phyloP scores from a whole-genome alignment of 345 rosid genomes.

The Leavenworthia alabamica region DNA sequence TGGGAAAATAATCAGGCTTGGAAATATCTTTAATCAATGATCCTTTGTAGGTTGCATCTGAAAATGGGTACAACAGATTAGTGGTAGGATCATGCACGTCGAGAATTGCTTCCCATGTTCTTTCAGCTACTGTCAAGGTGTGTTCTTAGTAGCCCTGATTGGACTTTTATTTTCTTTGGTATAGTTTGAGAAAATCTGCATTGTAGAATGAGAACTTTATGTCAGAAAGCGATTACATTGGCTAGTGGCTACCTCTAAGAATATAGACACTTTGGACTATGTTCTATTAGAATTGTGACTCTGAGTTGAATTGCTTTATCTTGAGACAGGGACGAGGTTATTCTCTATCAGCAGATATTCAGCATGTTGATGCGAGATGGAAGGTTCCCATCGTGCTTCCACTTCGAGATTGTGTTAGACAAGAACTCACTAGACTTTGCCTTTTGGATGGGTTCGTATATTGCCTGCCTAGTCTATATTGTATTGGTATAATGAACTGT shows the following conservation, averaged over 20 bases:
- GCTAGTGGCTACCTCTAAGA: neutral
- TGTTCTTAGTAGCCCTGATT: neutral
- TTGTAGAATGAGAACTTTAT: neutral
- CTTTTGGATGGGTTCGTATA: slow-evolving; percentile 60
- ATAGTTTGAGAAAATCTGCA: neutral
- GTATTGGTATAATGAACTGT: neutral
- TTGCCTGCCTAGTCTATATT: neutral
- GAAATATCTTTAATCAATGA: neutral
- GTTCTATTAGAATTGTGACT: neutral
- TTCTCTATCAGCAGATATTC: slow-evolving; percentile 93
- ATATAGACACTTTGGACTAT: neutral
- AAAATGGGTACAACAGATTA: slow-evolving; percentile 68
- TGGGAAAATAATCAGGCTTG: neutral
- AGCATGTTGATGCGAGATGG: slow-evolving; percentile 86
- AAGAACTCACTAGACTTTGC: slow-evolving; percentile 64
- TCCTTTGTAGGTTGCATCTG: slow-evolving; percentile 51
- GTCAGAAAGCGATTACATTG: neutral
- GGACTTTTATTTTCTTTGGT: neutral
- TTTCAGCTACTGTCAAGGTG: slow-evolving; percentile 88
- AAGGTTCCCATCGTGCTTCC: slow-evolving; percentile 72
- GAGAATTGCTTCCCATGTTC: slow-evolving; percentile 77
- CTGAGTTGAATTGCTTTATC: neutral
- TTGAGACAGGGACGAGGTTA: slow-evolving; percentile 77
- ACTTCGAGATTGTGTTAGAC: slow-evolving; percentile 73
- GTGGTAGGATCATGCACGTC: slow-evolving; percentile 74